Evolutionary conservation across 108 stramenopile species (phyloP).

Genomic region (Pinguiococcus pyrenoidosus): DNA sequence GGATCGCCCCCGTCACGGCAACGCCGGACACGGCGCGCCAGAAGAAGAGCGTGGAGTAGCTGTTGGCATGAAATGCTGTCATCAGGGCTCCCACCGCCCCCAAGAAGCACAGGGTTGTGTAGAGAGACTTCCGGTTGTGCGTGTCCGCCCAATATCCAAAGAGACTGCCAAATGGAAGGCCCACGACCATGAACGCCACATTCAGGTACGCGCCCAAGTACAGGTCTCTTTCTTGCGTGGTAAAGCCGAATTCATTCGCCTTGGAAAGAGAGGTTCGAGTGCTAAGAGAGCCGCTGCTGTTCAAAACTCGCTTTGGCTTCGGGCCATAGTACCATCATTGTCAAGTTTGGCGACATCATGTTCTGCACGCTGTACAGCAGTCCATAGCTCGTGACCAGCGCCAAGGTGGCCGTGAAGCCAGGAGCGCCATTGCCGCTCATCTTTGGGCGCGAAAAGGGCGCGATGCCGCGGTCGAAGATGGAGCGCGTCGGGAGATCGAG

Average conservation of each 20-base stretch:
- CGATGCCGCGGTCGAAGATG: no score
- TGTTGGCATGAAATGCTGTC: background rate
- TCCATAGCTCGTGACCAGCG: no score
- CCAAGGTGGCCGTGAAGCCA: no score
- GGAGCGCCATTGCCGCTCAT: no score
- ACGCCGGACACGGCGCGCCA: background rate
- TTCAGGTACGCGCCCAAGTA: background rate
- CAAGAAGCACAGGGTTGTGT: background rate
- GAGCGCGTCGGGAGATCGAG: no score
- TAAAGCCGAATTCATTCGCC: background rate
- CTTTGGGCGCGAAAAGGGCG: no score
- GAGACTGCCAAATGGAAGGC: background rate
- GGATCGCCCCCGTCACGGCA: background rate
- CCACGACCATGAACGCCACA: background rate
- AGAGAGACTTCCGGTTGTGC: background rate
- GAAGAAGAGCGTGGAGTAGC: background rate
- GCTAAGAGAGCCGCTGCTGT: no score
- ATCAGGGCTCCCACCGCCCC: background rate
- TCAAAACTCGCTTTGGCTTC: no score
- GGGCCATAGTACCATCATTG: no score
- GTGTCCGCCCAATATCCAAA: background rate
- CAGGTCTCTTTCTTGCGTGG: background rate
- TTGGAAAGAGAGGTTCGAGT: no score
- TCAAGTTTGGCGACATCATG: background rate
- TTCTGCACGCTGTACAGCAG: no score